Percentiles rank a stretch among this genome's conserved stretches.
phyloP scores from a whole-genome alignment of 495 filamentous ascomycete genomes.

The Penicillium goetzii region DNA sequence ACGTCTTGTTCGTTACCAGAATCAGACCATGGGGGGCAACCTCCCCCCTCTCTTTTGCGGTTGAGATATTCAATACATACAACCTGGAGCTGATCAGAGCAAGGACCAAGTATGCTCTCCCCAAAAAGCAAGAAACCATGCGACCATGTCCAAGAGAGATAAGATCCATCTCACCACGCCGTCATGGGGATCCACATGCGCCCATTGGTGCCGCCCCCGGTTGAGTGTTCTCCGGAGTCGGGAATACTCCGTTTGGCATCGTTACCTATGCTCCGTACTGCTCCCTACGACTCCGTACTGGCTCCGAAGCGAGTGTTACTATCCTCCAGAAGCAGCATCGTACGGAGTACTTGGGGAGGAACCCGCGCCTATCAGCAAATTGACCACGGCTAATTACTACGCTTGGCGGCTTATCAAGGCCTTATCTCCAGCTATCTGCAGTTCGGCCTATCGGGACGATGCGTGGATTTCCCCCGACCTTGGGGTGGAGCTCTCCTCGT shows the following conservation, averaged over 20 bases:
- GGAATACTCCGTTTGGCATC: neutral
- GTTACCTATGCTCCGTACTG: neutral
- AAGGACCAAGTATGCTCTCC: neutral
- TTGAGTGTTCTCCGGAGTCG: neutral
- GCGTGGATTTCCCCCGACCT: conserved; percentile 6
- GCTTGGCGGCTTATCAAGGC: conserved; percentile 33
- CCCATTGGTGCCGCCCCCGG: neutral
- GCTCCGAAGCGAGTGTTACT: neutral
- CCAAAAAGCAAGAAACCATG: conserved; percentile 8
- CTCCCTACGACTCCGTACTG: neutral
- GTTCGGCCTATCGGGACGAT: conserved; percentile 7
- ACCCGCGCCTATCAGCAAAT: conserved; percentile 16
- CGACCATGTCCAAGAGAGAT: conserved; percentile 1
- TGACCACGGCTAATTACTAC: conserved; percentile 42
- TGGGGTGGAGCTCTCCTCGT: conserved; percentile 7
- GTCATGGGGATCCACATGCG: conserved; percentile 6
- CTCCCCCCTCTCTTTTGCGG: neutral
- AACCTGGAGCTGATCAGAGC: neutral
- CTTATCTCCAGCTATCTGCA: conserved; percentile 20
- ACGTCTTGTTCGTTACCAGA: neutral
- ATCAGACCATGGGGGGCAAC: conserved; percentile 1
- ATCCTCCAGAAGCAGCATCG: neutral
- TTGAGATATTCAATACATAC: neutral
- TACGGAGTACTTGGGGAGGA: neutral
- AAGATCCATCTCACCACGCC: neutral